Evolutionary conservation across 805 yeast genomes (phyloP).

Genomic region (Cyberlindnera xishuangbannaensis): DNA sequence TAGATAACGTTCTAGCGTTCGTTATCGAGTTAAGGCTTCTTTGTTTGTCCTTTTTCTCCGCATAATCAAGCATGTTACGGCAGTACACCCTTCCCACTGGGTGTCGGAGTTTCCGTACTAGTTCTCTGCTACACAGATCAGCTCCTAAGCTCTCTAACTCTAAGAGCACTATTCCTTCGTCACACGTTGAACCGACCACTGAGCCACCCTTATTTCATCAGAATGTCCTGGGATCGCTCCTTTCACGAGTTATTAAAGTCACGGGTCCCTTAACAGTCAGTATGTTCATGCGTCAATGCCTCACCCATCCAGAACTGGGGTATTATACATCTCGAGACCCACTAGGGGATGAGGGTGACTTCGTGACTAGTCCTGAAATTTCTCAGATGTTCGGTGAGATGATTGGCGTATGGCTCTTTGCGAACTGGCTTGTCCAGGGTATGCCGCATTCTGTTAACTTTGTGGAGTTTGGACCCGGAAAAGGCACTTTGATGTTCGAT

Average conservation of each 20-base stretch:
- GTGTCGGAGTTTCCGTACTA: too few species aligned
- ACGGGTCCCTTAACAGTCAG: slow-evolving; percentile 76
- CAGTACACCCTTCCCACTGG: too few species aligned
- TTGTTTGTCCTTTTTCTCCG: too few species aligned
- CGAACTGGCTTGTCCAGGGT: slow-evolving; percentile 53
- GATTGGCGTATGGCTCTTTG: slow-evolving; percentile 66
- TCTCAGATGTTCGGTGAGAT: slow-evolving; percentile 85
- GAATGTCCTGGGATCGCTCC: slow-evolving; percentile 14
- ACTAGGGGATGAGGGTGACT: slow-evolving; percentile 63
- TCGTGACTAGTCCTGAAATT: slow-evolving; percentile 81
- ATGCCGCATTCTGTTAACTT: slow-evolving; percentile 45
- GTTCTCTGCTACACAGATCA: too few species aligned
- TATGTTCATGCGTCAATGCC: slow-evolving; percentile 74
- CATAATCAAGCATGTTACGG: too few species aligned
- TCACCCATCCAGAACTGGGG: slow-evolving; percentile 71
- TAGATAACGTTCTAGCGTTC: too few species aligned
- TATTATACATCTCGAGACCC: slow-evolving; percentile 79
- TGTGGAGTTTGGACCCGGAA: slow-evolving; percentile 82
- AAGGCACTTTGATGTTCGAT: slow-evolving; percentile 74
- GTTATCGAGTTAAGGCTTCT: too few species aligned
- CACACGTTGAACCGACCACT: not conserved
- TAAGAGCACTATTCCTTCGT: too few species aligned
- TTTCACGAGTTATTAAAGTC: slow-evolving; percentile 32
- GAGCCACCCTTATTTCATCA: slow-evolving; percentile 1
- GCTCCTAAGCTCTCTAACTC: too few species aligned